phyloP scores from a whole-genome alignment of 192 early-diverging fungal genomes.

The Spinellus fusiger region DNA sequence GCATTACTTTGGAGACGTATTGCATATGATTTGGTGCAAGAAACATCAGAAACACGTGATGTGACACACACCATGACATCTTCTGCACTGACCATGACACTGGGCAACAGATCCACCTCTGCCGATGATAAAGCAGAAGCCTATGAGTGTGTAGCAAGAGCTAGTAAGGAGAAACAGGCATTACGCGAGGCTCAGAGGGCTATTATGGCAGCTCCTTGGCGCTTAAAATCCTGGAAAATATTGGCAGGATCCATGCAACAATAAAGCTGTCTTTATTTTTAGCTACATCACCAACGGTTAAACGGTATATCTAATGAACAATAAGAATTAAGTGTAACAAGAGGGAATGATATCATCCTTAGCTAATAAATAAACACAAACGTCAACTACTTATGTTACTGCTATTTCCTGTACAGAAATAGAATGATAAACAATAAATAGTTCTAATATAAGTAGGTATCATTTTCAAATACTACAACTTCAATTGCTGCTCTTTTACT shows the following conservation, averaged over 20 bases:
- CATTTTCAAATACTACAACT: too few species aligned
- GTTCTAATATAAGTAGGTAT: too few species aligned
- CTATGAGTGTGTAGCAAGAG: conserved; percentile 34
- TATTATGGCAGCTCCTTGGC: conserved; percentile 43
- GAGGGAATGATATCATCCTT: too few species aligned
- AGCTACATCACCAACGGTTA: too few species aligned
- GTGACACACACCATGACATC: conserved; percentile 20
- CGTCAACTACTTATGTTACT: too few species aligned
- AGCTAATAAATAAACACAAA: too few species aligned
- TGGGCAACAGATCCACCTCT: conserved; percentile 20
- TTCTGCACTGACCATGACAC: conserved; percentile 26
- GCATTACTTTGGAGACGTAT: conserved; percentile 33
- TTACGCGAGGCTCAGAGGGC: conserved; percentile 32
- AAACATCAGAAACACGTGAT: background rate
- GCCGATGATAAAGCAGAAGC: conserved; percentile 22
- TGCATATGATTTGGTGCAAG: conserved; percentile 27
- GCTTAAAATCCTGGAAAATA: conserved; percentile 33
- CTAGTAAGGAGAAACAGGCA: conserved; percentile 11
- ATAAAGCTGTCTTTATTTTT: too few species aligned
- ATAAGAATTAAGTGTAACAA: too few species aligned
- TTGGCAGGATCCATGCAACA: conserved; percentile 14
- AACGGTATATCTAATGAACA: too few species aligned
- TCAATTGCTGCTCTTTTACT: too few species aligned
- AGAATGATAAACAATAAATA: too few species aligned
- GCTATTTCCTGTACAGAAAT: too few species aligned